Conservation (phyloP, 192 early-diverging fungal genomes). For the Podila horticola region DNA sequence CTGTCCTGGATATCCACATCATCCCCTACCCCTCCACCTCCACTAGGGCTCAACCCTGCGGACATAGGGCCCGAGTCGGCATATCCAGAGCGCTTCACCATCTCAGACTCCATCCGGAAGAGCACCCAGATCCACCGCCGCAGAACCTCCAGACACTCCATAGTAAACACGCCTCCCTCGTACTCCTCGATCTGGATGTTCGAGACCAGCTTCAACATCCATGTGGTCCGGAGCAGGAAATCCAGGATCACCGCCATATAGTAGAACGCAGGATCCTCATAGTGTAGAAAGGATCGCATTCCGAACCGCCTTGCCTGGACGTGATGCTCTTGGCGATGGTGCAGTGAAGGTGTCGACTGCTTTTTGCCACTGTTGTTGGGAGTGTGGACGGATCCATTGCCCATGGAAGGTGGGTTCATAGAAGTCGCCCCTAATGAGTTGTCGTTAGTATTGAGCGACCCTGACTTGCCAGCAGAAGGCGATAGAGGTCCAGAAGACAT, state of each 20-base stretch:
- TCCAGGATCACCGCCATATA: constrained; percentile 83
- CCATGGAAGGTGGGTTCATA: background rate
- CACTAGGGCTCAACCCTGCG: background rate
- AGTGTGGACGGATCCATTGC: background rate
- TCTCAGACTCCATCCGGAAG: constrained; percentile 88
- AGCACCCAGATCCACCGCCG: constrained; percentile 96
- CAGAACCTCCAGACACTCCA: constrained; percentile 85
- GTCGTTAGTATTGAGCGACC: constrained; percentile 2
- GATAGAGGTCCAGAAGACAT: background rate
- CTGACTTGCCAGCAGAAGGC: constrained; percentile 17
- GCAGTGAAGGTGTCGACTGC: background rate
- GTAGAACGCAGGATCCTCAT: constrained; percentile 72
- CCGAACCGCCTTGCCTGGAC: constrained; percentile 41
- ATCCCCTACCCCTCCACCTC: background rate
- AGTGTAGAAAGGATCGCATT: constrained; percentile 75
- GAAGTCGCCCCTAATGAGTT: background rate
- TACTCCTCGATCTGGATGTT: constrained; percentile 71
- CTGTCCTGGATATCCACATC: constrained; percentile 5
- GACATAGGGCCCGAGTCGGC: background rate
- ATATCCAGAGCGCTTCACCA: constrained; percentile 60
- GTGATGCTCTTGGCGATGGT: background rate
- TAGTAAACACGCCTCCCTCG: constrained; percentile 76
- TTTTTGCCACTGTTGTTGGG: background rate
- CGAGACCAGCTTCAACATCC: constrained; percentile 80
- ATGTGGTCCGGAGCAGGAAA: constrained; percentile 84